phyloP scores from a whole-genome alignment of 1,284 basidiomycete genomes.

The Cutaneotrichosporon sp. region DNA sequence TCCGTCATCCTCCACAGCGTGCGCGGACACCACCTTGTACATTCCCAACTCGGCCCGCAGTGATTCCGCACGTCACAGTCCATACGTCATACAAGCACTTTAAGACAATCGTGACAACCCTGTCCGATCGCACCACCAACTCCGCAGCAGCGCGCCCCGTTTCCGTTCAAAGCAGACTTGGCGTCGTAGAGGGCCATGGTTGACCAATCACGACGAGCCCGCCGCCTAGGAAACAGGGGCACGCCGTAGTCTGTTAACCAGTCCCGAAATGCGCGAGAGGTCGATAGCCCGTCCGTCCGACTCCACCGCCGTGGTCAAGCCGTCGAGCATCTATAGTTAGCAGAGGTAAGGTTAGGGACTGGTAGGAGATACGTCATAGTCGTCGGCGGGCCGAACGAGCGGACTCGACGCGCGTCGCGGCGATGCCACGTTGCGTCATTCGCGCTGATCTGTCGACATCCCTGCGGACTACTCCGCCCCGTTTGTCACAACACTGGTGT shows the following conservation, averaged over 20 bases:
- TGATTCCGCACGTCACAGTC: too few relatives aligned
- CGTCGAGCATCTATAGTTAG: conserved; percentile 71
- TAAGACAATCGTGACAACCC: too few relatives aligned
- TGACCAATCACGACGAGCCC: neutral
- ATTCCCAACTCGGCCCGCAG: too few relatives aligned
- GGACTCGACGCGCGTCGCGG: neutral
- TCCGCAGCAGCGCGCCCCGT: too few relatives aligned
- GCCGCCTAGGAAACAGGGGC: conserved; percentile 11
- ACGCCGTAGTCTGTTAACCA: conserved; percentile 60
- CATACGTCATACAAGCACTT: too few relatives aligned
- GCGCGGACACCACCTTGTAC: too few relatives aligned
- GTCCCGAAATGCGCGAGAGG: conserved; percentile 78
- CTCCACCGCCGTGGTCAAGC: conserved; percentile 82
- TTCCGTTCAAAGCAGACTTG: neutral
- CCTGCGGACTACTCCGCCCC: too few relatives aligned
- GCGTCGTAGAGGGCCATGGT: neutral
- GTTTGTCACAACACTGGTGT: conserved; percentile 25
- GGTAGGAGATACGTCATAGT: neutral
- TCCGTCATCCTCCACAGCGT: neutral
- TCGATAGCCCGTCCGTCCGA: conserved; percentile 82
- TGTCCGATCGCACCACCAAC: too few relatives aligned
- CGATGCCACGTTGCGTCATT: neutral
- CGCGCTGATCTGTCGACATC: too few relatives aligned
- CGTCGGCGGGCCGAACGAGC: neutral
- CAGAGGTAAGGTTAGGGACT: neutral